These are phyloP conservation scores for Porpolomopsis calyptriformis DNA, from an alignment of 768 basidiomycete genomes.

Conservation along the genomic window DNA sequence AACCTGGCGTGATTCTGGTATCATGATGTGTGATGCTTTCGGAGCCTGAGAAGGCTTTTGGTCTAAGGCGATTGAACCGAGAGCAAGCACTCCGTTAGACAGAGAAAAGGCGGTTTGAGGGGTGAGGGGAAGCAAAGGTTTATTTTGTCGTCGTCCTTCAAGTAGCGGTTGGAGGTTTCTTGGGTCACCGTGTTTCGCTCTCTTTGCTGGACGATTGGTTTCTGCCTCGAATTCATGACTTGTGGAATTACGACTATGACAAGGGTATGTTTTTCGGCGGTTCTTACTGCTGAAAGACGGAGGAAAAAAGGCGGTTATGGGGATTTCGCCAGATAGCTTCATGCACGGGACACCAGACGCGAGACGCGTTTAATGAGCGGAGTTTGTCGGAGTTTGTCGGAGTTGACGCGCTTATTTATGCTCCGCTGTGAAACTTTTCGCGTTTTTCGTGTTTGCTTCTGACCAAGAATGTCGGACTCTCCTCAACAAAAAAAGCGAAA, in stretches of 20 bases:
- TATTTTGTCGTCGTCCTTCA: not conserved
- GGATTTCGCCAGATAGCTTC: constrained; percentile 14
- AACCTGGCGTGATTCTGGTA: too few species aligned
- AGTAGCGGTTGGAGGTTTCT: too few species aligned
- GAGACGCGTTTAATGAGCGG: not conserved
- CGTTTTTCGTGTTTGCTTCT: not conserved
- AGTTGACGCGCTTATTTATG: constrained; percentile 20
- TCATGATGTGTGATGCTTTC: too few species aligned
- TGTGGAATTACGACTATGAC: not conserved
- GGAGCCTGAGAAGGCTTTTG: too few species aligned
- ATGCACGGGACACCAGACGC: constrained; percentile 7
- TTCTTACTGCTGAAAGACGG: constrained; percentile 10
- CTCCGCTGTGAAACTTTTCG: not conserved
- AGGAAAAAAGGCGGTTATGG: constrained; percentile 17
- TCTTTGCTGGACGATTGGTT: too few species aligned
- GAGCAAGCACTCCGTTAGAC: too few species aligned
- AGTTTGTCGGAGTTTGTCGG: too few species aligned
- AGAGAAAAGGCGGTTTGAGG: not conserved
- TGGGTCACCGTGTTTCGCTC: too few species aligned
- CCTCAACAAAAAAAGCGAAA: constrained; percentile 50
- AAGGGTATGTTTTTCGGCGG: constrained; percentile 9
- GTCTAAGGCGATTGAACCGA: too few species aligned
- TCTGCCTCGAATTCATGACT: not conserved
- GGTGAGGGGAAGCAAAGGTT: not conserved
- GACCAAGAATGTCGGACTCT: constrained; percentile 17